phyloP scores from a whole-genome alignment of 371 early-diverging fungal species.

The Pancytospora philotis region DNA sequence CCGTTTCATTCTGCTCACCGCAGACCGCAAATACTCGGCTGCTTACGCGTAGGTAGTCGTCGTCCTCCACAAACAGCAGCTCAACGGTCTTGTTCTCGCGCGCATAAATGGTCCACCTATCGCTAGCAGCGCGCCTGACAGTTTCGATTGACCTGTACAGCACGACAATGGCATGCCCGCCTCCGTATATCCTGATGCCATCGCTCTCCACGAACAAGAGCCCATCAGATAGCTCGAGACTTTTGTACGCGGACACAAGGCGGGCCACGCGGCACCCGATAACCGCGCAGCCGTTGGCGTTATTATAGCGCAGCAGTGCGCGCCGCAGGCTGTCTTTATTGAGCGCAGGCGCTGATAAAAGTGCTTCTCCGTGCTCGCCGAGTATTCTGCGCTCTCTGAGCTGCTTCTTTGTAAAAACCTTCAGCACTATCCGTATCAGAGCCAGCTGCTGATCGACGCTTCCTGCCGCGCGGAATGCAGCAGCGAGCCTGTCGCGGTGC shows the following conservation, averaged over 20 bases:
- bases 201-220: not conserved
- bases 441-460: not conserved
- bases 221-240: not conserved
- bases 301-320: not conserved
- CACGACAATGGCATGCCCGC: not conserved
- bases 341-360: not conserved
- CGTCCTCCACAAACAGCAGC: not conserved
- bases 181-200: not conserved
- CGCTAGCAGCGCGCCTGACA: not conserved
- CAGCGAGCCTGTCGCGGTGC: not conserved
- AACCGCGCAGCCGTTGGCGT: not conserved
- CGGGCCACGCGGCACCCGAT: constrained; percentile 2
- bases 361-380: not conserved
- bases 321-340: not conserved
- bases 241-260: not conserved
- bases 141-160: not conserved
- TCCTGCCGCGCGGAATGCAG: not conserved
- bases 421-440: not conserved
- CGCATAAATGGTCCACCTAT: not conserved
- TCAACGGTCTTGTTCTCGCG: not conserved
- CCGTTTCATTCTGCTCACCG: too few species aligned
- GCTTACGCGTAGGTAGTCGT: not conserved
- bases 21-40: too few species aligned
- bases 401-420: constrained; percentile 1
- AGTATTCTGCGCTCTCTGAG: not conserved